phyloP scores from a whole-genome alignment of 139 green algal genomes.

The Chara braunii region DNA sequence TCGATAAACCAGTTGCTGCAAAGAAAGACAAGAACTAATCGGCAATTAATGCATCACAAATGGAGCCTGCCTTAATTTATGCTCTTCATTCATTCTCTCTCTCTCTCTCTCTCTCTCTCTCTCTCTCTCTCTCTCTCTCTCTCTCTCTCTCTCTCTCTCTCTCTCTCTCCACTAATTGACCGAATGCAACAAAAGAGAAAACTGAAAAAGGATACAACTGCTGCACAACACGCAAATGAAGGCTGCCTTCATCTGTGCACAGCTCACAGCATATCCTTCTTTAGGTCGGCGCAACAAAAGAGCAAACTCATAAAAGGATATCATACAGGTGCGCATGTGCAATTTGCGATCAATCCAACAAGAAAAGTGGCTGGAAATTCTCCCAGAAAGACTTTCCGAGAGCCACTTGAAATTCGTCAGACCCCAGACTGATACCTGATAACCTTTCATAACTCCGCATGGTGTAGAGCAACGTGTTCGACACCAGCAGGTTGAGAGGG shows the following conservation, averaged over 20 bases:
- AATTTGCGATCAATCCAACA: neutral
- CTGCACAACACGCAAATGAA: neutral
- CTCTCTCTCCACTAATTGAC: neutral
- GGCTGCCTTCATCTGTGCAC: neutral
- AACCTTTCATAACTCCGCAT: constrained; percentile 3
- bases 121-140: constrained; percentile 7
- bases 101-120: constrained; percentile 5
- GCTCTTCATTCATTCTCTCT: neutral
- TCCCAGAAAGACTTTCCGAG: neutral
- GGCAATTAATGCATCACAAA: neutral
- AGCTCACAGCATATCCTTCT: neutral
- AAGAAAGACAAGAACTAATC: neutral
- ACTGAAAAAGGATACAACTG: neutral
- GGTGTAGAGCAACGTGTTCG: neutral
- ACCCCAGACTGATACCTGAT: neutral
- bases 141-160: neutral
- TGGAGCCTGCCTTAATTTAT: neutral
- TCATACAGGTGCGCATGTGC: neutral
- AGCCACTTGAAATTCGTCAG: neutral
- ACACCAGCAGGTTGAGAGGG: constrained; percentile 3
- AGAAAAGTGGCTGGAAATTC: neutral
- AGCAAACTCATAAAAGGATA: neutral
- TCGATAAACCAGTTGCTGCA: too few relatives aligned
- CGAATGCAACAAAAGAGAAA: neutral
- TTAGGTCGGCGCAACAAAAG: neutral